phyloP scores from a whole-genome alignment of 108 stramenopile species.

The Pseudonitzschia pungens region DNA sequence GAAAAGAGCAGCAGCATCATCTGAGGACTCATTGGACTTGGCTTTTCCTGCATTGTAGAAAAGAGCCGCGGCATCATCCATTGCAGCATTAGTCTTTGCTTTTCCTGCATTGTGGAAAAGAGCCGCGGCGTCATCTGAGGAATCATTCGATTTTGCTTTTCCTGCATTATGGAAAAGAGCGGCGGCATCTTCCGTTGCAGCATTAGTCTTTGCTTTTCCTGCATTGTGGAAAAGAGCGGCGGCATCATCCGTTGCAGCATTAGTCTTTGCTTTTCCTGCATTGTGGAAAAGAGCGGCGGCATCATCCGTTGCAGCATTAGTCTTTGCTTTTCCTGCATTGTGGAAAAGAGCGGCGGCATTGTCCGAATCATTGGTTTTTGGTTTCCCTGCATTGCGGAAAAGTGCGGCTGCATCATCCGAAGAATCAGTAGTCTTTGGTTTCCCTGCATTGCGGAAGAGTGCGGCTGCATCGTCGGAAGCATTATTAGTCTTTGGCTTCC shows the following conservation, averaged over 20 bases:
- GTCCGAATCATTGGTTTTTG: not conserved
- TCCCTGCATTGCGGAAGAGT: not conserved
- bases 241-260: not conserved
- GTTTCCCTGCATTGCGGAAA: not conserved
- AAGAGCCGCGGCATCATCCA: not conserved
- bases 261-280: not conserved
- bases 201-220: not conserved
- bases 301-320: not conserved
- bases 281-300: not conserved
- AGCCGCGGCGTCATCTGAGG: not conserved
- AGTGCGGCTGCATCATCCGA: not conserved
- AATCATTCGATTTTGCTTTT: not conserved
- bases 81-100: not conserved
- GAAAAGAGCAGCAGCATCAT: too few species aligned
- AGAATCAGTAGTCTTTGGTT: not conserved
- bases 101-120: not conserved
- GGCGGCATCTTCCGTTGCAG: not conserved
- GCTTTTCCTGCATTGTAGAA: not conserved
- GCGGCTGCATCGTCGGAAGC: not conserved
- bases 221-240: not conserved
- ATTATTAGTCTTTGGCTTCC: not conserved
- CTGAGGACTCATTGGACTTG: too few species aligned
- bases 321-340: not conserved
- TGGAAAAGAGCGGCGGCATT: not conserved
- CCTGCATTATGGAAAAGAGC: not conserved